These are phyloP conservation scores for Aspergillus proliferans DNA, from an alignment of 2,329 filamentous ascomycete genomes.

Conservation along the genomic window DNA sequence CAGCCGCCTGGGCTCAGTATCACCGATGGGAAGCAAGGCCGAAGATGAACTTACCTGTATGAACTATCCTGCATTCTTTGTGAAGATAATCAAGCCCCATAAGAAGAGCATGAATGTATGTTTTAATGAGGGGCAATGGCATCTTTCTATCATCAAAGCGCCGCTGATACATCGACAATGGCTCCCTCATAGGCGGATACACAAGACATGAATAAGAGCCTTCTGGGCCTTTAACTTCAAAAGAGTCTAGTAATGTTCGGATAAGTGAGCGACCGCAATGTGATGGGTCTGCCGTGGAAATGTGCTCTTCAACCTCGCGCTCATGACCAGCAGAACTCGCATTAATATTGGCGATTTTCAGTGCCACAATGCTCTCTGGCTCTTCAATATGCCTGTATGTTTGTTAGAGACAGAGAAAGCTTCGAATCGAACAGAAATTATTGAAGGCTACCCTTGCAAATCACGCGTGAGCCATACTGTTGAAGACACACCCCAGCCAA, in stretches of 20 bases:
- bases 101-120: constrained; percentile 33
- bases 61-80: constrained; percentile 34
- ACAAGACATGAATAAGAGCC: constrained; percentile 33
- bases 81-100: constrained; percentile 41
- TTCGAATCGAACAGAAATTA: constrained; percentile 11
- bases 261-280: constrained; percentile 30
- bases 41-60: constrained; percentile 31
- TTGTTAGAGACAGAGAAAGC: constrained; percentile 17
- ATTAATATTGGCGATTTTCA: constrained; percentile 26
- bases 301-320: constrained; percentile 28
- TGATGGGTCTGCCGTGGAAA: constrained; percentile 25
- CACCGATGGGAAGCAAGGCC: constrained; percentile 5
- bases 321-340: constrained; percentile 18
- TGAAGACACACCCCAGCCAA: constrained; percentile 26
- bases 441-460: constrained; percentile 19
- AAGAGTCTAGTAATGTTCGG: constrained; percentile 29
- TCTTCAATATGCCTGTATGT: constrained; percentile 18
- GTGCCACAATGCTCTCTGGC: constrained; percentile 19
- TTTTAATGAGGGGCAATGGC: constrained; percentile 29
- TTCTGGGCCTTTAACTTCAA: constrained; percentile 24
- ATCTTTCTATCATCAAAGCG: constrained; percentile 26
- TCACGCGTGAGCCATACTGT: constrained; percentile 28
- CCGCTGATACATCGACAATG: constrained; percentile 29
- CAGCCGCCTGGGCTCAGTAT: constrained; percentile 9
- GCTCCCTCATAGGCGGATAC: constrained; percentile 35